Evolutionary conservation across 495 filamentous ascomycete genomes (phyloP), one percentile per base, ranked within the genome.

Genomic region (Chaetomium tenue): DNA sequence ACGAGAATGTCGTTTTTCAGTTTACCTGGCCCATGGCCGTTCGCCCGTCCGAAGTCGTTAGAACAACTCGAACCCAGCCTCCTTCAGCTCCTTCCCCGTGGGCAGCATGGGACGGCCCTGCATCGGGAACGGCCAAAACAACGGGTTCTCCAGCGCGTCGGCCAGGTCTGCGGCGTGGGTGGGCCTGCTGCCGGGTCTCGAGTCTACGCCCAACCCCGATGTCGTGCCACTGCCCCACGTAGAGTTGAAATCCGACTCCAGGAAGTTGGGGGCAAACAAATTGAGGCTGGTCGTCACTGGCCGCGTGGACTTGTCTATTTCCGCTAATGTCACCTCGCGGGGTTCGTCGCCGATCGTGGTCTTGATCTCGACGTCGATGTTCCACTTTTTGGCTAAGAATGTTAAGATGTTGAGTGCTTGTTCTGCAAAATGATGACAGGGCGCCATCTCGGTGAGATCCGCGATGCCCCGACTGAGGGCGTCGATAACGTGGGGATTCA

Each of bases 371-470:
- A 83, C 76, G 12, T 83, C 72, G 25, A 87, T 79, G 48, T 82
- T 76, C 86, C 86, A 87, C 65, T 83, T 83, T 51, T 78, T 78
- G 23, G 80, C 77, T 11, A 88, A 70, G 44, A 75, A 83, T 16
- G 77, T 75, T 6, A 87, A 72, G 26, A 87, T 87, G 63, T 87
- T 82, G 58, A 86, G 77, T 3, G 80, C 81, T 30, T 84, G 83
- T 11, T 78, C 77, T 25, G 83, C 84, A 60, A 88, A 87, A 59
- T 80, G 79, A 67, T 88, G 85, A 61, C 84, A 86, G 1, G 76
- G 76, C 5, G 79, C 79, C 80, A 87, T 83, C 60, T 84, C 82
- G 22, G 81, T 79, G 12, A 88, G 71, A 58, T 83, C 83, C 20
- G 80, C 74, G 30, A 82, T 81, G 15, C 79, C 78, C 33, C 76